Conservation (phyloP, 2,329 filamentous ascomycete genomes). For the Pseudocercospora macadamiae region DNA sequence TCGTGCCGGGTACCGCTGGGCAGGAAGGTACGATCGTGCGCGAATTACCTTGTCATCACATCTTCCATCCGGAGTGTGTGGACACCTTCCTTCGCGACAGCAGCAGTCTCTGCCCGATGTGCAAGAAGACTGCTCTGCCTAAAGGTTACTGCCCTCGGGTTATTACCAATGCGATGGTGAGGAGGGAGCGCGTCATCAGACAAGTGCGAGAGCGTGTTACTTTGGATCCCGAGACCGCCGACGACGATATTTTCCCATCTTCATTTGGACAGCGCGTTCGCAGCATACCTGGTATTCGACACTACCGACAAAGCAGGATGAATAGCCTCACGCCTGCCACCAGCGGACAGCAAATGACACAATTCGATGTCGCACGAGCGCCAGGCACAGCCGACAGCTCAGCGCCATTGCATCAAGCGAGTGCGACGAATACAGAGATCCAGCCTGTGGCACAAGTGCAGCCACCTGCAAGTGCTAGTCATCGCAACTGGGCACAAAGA, state of each 20-base stretch:
- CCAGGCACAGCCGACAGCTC: not conserved
- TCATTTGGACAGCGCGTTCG: constrained; percentile 14
- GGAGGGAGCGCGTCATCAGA: constrained; percentile 72
- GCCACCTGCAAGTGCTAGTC: constrained; percentile 29
- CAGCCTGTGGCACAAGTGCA: constrained; percentile 13
- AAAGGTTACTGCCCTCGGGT: constrained; percentile 58
- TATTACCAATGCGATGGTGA: constrained; percentile 85
- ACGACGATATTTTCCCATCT: constrained; percentile 15
- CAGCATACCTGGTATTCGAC: constrained; percentile 16
- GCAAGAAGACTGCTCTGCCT: constrained; percentile 82
- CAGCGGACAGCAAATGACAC: constrained; percentile 27
- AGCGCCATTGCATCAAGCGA: constrained; percentile 6
- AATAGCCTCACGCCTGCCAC: constrained; percentile 9
- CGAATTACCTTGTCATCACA: constrained; percentile 85
- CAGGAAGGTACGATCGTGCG: constrained; percentile 64
- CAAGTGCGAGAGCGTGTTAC: constrained; percentile 57
- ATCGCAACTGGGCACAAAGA: constrained; percentile 51
- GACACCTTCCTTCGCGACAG: constrained; percentile 78
- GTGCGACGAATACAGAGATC: not conserved
- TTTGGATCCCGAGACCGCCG: constrained; percentile 15
- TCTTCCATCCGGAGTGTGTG: constrained; percentile 91
- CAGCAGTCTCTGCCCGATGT: constrained; percentile 87
- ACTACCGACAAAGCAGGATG: constrained; percentile 15
- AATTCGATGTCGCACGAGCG: constrained; percentile 15
- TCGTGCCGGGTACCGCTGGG: constrained; percentile 48